These are phyloP conservation scores for Aspergillus puulaauensis DNA, from an alignment of 2,329 filamentous ascomycete species.

Conservation along the genomic window DNA sequence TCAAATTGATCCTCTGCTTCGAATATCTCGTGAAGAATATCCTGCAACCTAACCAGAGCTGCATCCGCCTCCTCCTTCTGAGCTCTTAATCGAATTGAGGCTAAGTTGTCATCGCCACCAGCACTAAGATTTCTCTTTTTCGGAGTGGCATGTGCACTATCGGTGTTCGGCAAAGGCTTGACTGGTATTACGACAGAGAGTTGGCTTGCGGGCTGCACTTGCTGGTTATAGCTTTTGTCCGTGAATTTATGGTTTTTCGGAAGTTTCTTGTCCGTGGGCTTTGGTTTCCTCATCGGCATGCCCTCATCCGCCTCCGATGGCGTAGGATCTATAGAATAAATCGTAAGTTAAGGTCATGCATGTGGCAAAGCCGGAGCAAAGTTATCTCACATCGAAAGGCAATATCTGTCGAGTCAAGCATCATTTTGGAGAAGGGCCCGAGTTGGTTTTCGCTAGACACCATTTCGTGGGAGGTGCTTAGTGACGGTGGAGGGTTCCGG, in stretches of 20 bases:
- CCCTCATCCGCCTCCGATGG: constrained; percentile 25
- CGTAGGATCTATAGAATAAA: constrained; percentile 32
- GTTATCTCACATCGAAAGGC: constrained; percentile 42
- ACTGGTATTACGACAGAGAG: constrained; percentile 51
- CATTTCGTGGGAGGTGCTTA: constrained; percentile 19
- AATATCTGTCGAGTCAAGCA: constrained; percentile 49
- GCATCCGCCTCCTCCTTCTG: constrained; percentile 79
- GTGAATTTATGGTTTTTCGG: constrained; percentile 42
- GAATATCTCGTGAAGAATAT: constrained; percentile 70
- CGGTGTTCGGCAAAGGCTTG: constrained; percentile 40
- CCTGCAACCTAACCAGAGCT: constrained; percentile 68
- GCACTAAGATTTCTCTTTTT: constrained; percentile 54
- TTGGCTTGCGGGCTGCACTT: constrained; percentile 27
- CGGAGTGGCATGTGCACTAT: constrained; percentile 33
- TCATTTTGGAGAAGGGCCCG: constrained; percentile 56
- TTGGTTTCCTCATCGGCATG: constrained; percentile 21
- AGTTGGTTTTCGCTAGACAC: constrained; percentile 35
- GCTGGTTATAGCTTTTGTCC: constrained; percentile 35
- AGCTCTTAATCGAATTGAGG: constrained; percentile 64
- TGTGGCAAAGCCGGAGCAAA: not conserved
- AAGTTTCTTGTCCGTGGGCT: constrained; percentile 25
- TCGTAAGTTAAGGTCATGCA: constrained; percentile 16
- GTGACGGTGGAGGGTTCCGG: constrained; percentile 20
- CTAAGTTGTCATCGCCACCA: constrained; percentile 56
- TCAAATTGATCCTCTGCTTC: constrained; percentile 71